Conservation (phyloP, 805 yeast species). For the Saturnispora galanensis region DNA sequence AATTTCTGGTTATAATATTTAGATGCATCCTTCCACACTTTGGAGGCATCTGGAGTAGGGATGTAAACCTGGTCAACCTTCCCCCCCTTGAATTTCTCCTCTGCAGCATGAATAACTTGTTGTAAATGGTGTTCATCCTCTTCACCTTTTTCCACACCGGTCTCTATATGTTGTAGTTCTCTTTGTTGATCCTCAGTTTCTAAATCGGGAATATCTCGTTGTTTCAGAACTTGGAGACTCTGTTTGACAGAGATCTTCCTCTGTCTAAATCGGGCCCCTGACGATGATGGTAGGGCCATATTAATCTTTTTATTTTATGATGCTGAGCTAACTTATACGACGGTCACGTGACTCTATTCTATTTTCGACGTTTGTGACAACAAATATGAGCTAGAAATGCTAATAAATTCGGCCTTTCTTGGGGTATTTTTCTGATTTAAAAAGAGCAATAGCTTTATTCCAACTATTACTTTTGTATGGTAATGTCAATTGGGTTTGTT, state of each 20-base stretch:
- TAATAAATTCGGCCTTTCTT: not conserved
- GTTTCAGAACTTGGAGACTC: conserved; percentile 65
- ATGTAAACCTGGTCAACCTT: conserved; percentile 58
- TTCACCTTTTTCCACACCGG: conserved; percentile 96
- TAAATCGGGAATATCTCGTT: conserved; percentile 68
- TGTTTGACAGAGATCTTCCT: conserved; percentile 91
- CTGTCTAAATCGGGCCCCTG: conserved; percentile 79
- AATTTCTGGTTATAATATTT: conserved; percentile 63
- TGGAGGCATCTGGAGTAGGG: conserved; percentile 94
- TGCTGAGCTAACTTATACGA: conserved; percentile 1
- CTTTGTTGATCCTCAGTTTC: conserved; percentile 76
- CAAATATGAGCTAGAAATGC: not conserved
- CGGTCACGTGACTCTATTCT: conserved; percentile 1
- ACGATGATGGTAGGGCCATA: conserved; percentile 29
- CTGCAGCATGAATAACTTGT: conserved; percentile 76
- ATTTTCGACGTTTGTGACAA: not conserved
- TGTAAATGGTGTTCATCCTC: conserved; percentile 96
- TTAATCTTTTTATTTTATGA: not conserved
- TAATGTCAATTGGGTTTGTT: not conserved
- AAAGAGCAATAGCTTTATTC: too few relatives aligned
- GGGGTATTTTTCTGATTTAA: not conserved
- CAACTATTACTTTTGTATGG: not conserved
- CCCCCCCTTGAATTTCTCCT: conserved; percentile 48
- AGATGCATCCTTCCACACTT: conserved; percentile 66
- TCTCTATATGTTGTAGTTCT: conserved; percentile 81